Evolutionary conservation across 2,329 filamentous ascomycete genomes (phyloP).

Genomic region (Chlorencoelia australis): DNA sequence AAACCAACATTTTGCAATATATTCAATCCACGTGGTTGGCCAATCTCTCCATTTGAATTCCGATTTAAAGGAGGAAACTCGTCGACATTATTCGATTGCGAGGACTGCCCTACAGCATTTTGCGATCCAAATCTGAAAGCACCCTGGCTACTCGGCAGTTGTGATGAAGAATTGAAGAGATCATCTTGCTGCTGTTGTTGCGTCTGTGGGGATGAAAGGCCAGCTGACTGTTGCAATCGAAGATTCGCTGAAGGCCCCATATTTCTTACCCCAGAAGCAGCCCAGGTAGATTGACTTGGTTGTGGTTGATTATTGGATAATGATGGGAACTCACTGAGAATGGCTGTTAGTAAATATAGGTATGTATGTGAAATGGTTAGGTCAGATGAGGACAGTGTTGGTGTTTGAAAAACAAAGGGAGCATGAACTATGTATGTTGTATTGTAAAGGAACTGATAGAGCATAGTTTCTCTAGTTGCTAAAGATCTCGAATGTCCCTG

Average conservation of each 20-base stretch:
- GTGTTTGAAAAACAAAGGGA: no score
- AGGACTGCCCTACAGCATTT: constrained; percentile 25
- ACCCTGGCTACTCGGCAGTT: constrained; percentile 23
- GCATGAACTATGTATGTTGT: no score
- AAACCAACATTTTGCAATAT: constrained; percentile 48
- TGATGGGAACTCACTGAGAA: constrained; percentile 52
- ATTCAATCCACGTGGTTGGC: constrained; percentile 41
- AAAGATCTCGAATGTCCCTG: no score
- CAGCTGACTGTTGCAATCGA: constrained; percentile 22
- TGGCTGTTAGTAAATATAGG: constrained; percentile 10
- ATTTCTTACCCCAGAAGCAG: constrained; percentile 21
- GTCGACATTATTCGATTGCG: constrained; percentile 37
- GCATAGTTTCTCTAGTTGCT: no score
- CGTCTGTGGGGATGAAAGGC: constrained; percentile 24
- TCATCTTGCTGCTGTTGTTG: constrained; percentile 28
- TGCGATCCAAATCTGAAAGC: constrained; percentile 27
- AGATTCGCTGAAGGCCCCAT: constrained; percentile 22
- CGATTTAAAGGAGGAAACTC: constrained; percentile 54
- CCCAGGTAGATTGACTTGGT: constrained; percentile 27
- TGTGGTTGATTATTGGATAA: constrained; percentile 48
- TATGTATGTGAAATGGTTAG: no score
- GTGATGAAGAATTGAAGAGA: constrained; percentile 26
- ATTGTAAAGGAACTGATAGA: no score
- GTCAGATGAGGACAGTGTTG: no score
- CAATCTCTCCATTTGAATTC: constrained; percentile 46